These are phyloP conservation scores for Alternaria brassicae DNA, from an alignment of 2,329 filamentous ascomycete genomes.

Conservation along the genomic window DNA sequence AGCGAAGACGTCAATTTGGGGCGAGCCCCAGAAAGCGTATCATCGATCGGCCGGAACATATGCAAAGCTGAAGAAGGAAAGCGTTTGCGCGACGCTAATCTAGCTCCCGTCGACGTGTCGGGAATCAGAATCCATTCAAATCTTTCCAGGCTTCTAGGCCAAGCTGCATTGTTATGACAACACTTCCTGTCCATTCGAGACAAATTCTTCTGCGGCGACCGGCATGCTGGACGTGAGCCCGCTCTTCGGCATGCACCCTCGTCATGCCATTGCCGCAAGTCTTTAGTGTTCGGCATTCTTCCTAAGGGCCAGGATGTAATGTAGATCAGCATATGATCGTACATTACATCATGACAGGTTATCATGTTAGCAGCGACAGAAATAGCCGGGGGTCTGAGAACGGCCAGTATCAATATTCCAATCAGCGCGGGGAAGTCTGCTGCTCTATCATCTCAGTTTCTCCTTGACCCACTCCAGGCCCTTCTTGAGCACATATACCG, in stretches of 20 bases:
- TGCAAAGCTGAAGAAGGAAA: slow-evolving; percentile 4
- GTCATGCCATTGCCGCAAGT: neutral
- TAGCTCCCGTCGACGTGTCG: slow-evolving; percentile 14
- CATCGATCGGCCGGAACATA: slow-evolving; percentile 8
- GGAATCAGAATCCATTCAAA: slow-evolving; percentile 7
- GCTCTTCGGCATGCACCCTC: neutral
- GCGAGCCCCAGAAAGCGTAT: neutral
- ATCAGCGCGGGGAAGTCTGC: neutral
- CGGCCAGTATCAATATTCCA: neutral
- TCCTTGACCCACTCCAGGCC: slow-evolving; percentile 1
- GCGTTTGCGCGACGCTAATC: neutral
- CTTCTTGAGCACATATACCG: neutral
- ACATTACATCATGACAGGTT: neutral
- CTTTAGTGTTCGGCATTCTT: neutral
- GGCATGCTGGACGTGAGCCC: neutral
- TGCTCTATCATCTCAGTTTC: neutral
- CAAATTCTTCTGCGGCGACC: neutral
- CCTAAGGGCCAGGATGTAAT: neutral
- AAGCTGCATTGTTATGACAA: neutral
- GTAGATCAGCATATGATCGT: slow-evolving; percentile 13
- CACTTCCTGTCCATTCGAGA: neutral
- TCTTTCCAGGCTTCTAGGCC: neutral
- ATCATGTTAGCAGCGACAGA: neutral
- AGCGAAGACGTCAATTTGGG: slow-evolving; percentile 11
- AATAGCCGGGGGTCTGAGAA: neutral